Evolutionary conservation across 768 basidiomycete genomes (phyloP).

Genomic region (Boletellus sp.): DNA sequence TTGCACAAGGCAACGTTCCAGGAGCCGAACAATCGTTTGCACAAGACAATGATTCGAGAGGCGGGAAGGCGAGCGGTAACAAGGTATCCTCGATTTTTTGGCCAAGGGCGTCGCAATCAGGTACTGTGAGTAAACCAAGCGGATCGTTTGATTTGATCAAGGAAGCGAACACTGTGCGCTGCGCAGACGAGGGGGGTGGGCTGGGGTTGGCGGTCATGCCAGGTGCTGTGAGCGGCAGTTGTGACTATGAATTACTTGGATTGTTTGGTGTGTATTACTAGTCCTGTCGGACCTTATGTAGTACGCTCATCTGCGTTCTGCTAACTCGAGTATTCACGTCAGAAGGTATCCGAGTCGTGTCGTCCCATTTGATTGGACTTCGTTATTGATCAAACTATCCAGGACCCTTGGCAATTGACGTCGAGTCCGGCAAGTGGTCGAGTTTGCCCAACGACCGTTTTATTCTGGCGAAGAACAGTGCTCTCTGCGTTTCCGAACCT

Average conservation of each 20-base stretch:
- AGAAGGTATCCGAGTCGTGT: no score
- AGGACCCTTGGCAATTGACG: no score
- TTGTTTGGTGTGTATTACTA: no score
- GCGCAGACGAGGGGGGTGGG: not conserved
- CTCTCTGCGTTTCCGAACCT: no score
- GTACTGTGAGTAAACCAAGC: conserved; percentile 6
- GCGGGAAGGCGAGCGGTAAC: conserved; percentile 19
- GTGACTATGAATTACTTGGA: not conserved
- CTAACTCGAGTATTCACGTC: no score
- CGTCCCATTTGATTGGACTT: no score
- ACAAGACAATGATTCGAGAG: conserved; percentile 29
- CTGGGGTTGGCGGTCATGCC: conserved; percentile 10
- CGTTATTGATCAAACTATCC: no score
- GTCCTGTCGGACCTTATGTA: not conserved
- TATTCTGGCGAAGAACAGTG: no score
- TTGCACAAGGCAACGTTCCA: conserved; percentile 21
- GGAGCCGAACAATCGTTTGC: conserved; percentile 31
- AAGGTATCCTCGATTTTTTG: conserved; percentile 8
- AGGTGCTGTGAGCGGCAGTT: not conserved
- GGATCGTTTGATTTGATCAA: conserved; percentile 20
- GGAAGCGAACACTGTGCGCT: conserved; percentile 6
- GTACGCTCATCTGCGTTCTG: no score
- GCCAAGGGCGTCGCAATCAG: conserved; percentile 21
- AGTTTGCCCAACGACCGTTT: no score
- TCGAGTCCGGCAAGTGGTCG: no score